These are phyloP conservation scores for Grigorovia transvaalensis DNA, from an alignment of 805 yeast genomes.

Conservation along the genomic window DNA sequence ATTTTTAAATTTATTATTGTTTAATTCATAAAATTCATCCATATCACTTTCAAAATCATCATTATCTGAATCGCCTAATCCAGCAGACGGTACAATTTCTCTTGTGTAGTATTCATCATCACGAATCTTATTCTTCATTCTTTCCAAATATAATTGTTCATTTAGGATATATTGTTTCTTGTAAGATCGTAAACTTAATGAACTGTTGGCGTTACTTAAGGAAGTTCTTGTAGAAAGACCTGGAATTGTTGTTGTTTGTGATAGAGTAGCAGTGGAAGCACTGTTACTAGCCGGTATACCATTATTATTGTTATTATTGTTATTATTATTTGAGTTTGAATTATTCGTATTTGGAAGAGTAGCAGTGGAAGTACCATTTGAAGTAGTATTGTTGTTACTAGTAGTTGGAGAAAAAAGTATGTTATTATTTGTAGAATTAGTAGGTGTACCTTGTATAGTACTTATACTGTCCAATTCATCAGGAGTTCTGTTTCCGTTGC, in stretches of 20 bases:
- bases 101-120: constrained; percentile 63
- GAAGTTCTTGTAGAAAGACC: not conserved
- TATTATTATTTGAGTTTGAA: not conserved
- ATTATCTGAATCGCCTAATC: constrained; percentile 22
- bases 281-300: not conserved
- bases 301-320: no score
- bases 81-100: constrained; percentile 37
- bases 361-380: not conserved
- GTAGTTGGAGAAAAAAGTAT: not conserved
- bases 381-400: not conserved
- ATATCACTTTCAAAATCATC: constrained; percentile 6
- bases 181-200: constrained; percentile 7
- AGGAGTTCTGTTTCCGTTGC: no score
- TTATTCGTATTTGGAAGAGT: not conserved
- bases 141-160: constrained; percentile 55
- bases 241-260: not conserved
- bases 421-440: not conserved
- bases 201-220: not conserved
- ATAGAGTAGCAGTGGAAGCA: not conserved
- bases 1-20: constrained; percentile 11
- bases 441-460: not conserved
- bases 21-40: constrained; percentile 10
- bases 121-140: constrained; percentile 47
- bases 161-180: constrained; percentile 35
- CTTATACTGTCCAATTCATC: no score